A percentile compares a stretch with the other conserved stretches of the same genome.
These are phyloP conservation scores for Protomyces inouyei DNA, from an alignment of 1,139 yeast species.

Conservation along the genomic window DNA sequence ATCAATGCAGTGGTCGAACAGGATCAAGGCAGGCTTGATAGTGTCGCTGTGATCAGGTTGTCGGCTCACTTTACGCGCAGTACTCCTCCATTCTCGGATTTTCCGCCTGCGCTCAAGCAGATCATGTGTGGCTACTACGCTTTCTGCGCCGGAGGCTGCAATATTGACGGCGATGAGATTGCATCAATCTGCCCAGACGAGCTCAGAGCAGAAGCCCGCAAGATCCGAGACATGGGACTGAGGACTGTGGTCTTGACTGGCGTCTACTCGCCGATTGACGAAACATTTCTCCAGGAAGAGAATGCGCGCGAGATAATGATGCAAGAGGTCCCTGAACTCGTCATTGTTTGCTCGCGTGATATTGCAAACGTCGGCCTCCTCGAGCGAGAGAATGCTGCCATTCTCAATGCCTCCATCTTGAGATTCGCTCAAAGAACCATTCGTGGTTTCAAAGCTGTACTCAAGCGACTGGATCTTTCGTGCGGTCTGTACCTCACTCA, in stretches of 20 bases:
- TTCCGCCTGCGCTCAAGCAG: constrained; percentile 41
- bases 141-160: constrained; percentile 42
- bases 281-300: constrained; percentile 38
- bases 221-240: constrained; percentile 39
- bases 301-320: constrained; percentile 39
- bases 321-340: constrained; percentile 39
- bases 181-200: constrained; percentile 40
- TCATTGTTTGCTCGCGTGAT: constrained; percentile 42
- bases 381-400: constrained; percentile 46
- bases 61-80: constrained; percentile 43
- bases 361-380: constrained; percentile 45
- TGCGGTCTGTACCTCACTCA: constrained; percentile 45
- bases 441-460: constrained; percentile 41
- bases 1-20: constrained; percentile 47
- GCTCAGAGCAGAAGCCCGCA: constrained; percentile 37
- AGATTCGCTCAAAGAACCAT: constrained; percentile 43
- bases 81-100: constrained; percentile 44
- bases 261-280: constrained; percentile 42
- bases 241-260: constrained; percentile 43
- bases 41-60: constrained; percentile 44
- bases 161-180: constrained; percentile 44
- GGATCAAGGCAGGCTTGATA: constrained; percentile 42
- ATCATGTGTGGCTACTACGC: constrained; percentile 41
- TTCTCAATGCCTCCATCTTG: constrained; percentile 45
- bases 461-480: constrained; percentile 38